A percentile compares a stretch with the other conserved stretches of the same genome.
Conservation (phyloP, 73 alveolate species). For the Diophrys appendiculata region DNA sequence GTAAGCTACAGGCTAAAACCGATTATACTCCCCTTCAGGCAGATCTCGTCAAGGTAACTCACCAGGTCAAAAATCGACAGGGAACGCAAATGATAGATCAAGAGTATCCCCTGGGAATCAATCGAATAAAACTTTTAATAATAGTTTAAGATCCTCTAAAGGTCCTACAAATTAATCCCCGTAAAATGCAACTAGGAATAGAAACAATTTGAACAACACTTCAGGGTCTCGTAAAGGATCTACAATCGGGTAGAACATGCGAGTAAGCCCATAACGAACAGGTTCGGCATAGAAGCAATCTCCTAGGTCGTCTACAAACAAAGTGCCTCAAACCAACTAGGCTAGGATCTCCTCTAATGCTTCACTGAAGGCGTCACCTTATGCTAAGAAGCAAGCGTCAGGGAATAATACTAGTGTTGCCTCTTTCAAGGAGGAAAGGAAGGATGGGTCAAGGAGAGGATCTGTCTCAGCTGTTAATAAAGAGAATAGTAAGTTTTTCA, state of each 20-base stretch:
- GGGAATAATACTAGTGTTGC: too few species aligned
- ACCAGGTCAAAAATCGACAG: slow-evolving; percentile 17
- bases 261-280: too few species aligned
- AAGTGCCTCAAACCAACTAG: too few species aligned
- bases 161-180: slow-evolving; percentile 3
- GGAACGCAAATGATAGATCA: slow-evolving; percentile 23
- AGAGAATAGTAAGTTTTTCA: too few species aligned
- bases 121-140: background rate
- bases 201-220: slow-evolving; percentile 1
- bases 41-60: slow-evolving; percentile 14
- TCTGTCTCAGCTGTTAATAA: too few species aligned
- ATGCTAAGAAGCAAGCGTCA: too few species aligned
- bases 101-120: slow-evolving; percentile 6
- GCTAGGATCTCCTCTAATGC: too few species aligned
- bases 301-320: too few species aligned
- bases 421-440: too few species aligned
- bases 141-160: background rate
- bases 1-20: background rate
- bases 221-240: background rate
- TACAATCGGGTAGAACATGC: background rate
- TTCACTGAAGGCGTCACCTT: too few species aligned
- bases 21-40: slow-evolving; percentile 46
- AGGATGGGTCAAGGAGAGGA: too few species aligned
- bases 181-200: background rate
- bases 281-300: too few species aligned